These are phyloP conservation scores for Euphorbia tirucalli DNA, from an alignment of 345 rosid species.

Conservation along the genomic window DNA sequence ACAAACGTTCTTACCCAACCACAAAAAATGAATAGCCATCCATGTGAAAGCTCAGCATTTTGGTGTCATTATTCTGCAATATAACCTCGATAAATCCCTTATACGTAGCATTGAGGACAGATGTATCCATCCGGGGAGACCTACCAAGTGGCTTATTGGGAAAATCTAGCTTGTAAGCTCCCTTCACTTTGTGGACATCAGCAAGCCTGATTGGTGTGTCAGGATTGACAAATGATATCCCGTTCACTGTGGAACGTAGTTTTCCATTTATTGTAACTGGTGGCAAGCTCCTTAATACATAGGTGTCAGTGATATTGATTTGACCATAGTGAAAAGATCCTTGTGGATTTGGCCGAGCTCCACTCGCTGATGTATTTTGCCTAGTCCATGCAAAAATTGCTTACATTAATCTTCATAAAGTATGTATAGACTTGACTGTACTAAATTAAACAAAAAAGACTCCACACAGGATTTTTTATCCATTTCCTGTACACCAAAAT, in stretches of 20 bases:
- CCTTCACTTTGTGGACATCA: constrained; percentile 64
- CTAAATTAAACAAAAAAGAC: neutral
- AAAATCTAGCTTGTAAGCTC: constrained; percentile 84
- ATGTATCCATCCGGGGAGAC: constrained; percentile 51
- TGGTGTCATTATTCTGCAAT: constrained; percentile 88
- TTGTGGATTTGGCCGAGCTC: constrained; percentile 98
- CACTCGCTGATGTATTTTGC: constrained; percentile 85
- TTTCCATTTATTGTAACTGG: constrained; percentile 59
- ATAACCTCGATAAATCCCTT: constrained; percentile 80
- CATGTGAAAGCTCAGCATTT: constrained; percentile 82
- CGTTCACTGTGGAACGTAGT: constrained; percentile 65
- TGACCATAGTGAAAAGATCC: constrained; percentile 91
- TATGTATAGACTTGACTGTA: neutral
- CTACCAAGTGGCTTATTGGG: constrained; percentile 66
- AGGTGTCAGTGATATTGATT: constrained; percentile 76
- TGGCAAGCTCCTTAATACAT: constrained; percentile 65
- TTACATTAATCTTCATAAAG: neutral
- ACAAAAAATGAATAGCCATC: constrained; percentile 84
- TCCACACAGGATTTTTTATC: neutral
- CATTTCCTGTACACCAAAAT: too few relatives aligned
- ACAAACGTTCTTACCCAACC: constrained; percentile 58
- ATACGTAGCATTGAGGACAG: constrained; percentile 85
- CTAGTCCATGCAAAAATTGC: constrained; percentile 35
- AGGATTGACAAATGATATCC: constrained; percentile 76
- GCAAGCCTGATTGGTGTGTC: constrained; percentile 75